Evolutionary conservation across 768 basidiomycete genomes (phyloP).

Genomic region (Trametes cubensis): DNA sequence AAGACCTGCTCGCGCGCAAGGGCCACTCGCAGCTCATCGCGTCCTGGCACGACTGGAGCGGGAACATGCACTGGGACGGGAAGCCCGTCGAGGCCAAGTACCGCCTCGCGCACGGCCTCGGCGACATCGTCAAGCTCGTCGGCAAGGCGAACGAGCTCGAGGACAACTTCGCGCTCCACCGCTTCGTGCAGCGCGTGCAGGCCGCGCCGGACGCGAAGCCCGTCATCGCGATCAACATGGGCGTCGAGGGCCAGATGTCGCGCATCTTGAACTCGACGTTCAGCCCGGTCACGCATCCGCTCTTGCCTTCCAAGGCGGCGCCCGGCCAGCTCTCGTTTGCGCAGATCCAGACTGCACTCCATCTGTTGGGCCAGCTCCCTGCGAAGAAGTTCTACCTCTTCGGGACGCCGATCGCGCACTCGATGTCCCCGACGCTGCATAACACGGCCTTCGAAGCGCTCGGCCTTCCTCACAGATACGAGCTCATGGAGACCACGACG

Average conservation of each 20-base stretch:
- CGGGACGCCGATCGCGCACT: conserved; percentile 85
- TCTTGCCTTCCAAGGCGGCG: conserved; percentile 84
- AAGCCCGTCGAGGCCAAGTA: conserved; percentile 69
- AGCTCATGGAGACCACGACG: conserved; percentile 69
- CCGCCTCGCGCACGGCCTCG: conserved; percentile 60
- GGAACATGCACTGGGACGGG: conserved; percentile 80
- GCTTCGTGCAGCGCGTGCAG: conserved; percentile 61
- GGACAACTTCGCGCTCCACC: conserved; percentile 79
- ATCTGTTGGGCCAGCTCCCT: conserved; percentile 80
- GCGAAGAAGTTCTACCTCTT: conserved; percentile 80
- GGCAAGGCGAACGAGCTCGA: conserved; percentile 74
- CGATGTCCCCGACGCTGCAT: conserved; percentile 92
- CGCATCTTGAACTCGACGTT: conserved; percentile 84
- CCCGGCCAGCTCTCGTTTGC: conserved; percentile 92
- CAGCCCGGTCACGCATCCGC: conserved; percentile 88
- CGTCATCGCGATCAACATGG: conserved; percentile 95
- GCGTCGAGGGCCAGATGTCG: conserved; percentile 84
- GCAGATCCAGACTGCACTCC: conserved; percentile 80
- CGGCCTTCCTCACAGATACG: conserved; percentile 84
- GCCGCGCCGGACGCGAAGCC: conserved; percentile 63
- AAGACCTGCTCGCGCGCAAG: conserved; percentile 61
- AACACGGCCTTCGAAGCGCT: conserved; percentile 83
- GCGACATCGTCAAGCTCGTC: conserved; percentile 93
- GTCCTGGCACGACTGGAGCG: conserved; percentile 95
- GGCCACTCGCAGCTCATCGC: conserved; percentile 81